Conservation (phyloP, 2,329 filamentous ascomycete genomes). For the Cladosporium sp. region DNA sequence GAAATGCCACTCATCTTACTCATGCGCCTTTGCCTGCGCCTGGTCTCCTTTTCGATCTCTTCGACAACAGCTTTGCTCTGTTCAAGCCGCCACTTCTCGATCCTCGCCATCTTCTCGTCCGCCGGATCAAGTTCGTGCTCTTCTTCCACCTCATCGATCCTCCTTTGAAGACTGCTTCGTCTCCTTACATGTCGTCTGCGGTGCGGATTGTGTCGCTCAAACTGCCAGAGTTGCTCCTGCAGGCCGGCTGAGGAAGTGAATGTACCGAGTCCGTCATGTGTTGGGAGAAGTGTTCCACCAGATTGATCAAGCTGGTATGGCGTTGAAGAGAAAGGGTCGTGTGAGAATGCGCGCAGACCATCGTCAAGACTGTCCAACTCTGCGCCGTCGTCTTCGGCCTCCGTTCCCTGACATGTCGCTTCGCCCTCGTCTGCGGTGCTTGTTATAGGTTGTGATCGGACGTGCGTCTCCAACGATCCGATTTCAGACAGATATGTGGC, state of each 20-base stretch:
- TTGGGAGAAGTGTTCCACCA: constrained; percentile 73
- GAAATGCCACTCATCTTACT: constrained; percentile 55
- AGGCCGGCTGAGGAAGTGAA: constrained; percentile 63
- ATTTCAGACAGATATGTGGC: constrained; percentile 76
- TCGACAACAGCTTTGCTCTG: constrained; percentile 83
- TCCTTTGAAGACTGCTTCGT: constrained; percentile 58
- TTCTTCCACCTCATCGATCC: constrained; percentile 57
- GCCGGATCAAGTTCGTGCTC: constrained; percentile 55
- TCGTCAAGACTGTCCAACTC: constrained; percentile 94
- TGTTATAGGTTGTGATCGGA: constrained; percentile 55
- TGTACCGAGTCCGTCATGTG: constrained; percentile 86
- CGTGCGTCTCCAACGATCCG: constrained; percentile 71
- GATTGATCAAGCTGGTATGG: constrained; percentile 54
- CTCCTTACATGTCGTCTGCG: constrained; percentile 58
- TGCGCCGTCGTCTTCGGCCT: constrained; percentile 60
- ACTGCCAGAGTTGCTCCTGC: constrained; percentile 85
- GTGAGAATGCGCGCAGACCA: constrained; percentile 83
- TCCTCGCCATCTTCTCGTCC: constrained; percentile 74
- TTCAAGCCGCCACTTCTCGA: constrained; percentile 89
- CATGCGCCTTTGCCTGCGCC: constrained; percentile 60
- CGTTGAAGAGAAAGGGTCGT: constrained; percentile 56
- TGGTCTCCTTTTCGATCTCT: constrained; percentile 85
- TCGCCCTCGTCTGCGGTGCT: constrained; percentile 43
- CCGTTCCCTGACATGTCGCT: constrained; percentile 27
- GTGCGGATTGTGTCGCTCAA: constrained; percentile 79